Evolutionary conservation across 1,139 yeast species (phyloP), one percentile per base, ranked within the genome.

Genomic region (Yamadazyma triangularis): DNA sequence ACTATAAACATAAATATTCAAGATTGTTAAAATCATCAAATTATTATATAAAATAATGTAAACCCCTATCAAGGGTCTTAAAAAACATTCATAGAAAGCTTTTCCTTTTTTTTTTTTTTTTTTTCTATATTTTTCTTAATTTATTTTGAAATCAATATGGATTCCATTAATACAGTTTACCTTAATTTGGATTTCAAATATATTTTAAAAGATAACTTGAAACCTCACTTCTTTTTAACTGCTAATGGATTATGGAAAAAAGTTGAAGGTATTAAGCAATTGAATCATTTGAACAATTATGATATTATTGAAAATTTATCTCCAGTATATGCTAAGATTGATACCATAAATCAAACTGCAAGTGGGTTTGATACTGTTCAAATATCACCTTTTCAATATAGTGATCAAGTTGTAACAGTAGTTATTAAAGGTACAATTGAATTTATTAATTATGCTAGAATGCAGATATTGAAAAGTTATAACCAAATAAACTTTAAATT

Each of bases 401-500:
- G 46, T 31, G 51, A 48, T 30, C 58, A 53, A 22, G 45, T 58
- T 31, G 58, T 66, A 15, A 56, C 61, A 2, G 44, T 66, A 5
- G 40, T 54, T 10, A 45, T 67, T 18, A 51, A 50, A 28, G 73
- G 73, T 5, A 38, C 50, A 25, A 42, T 42, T 20, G 46, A 47
- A 2, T 65, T 60, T 35, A 44, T 64, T 25, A 48, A 50, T 26
- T 36, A 45, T 24, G 39, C 66, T 5, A 49, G 67, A 36, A 32
- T 43, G 21, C 40, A 47, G 27, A 42, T 68, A 5, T 51, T 68
- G 22, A 42, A 47, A 23, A 39, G 50, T 10, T 70, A 65, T 44
- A 59, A 56, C 36, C 64, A 55, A 32, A 55, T 70, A 7, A 57
- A 50, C 30, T 48, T 50, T 40, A 61, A 69, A 38, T 47, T 56